A percentile compares a stretch with the other conserved stretches of the same genome.
phyloP scores from a whole-genome alignment of 208 protist species.

The Polymyxa betae region DNA sequence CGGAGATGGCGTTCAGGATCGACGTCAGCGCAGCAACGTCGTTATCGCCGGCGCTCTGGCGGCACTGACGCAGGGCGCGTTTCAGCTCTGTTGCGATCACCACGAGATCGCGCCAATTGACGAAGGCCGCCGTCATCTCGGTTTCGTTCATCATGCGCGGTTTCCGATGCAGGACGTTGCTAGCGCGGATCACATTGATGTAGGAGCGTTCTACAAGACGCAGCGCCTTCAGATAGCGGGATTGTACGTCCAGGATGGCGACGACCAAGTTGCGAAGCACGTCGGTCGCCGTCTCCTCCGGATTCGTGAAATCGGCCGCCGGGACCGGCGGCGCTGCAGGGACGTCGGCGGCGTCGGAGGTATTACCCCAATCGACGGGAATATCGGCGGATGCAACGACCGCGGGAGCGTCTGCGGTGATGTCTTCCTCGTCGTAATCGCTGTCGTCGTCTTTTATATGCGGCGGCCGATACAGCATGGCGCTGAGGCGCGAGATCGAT shows the following conservation, averaged over 20 bases:
- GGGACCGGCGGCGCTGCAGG: not conserved
- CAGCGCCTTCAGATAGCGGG: not conserved
- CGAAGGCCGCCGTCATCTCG: conserved; percentile 9
- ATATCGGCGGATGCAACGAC: no score
- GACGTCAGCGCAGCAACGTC: not conserved
- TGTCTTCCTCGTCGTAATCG: not conserved
- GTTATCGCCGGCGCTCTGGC: not conserved
- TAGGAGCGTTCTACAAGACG: not conserved
- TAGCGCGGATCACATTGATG: not conserved
- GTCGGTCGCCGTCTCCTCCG: not conserved
- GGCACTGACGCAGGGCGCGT: not conserved
- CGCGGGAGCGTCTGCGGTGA: not conserved
- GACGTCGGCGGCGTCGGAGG: not conserved
- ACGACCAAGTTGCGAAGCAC: not conserved
- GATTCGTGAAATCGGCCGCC: not conserved
- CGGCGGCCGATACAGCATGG: not conserved
- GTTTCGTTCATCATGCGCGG: conserved; percentile 13
- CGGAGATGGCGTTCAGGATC: not conserved
- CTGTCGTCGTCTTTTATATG: not conserved
- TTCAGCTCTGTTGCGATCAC: not conserved
- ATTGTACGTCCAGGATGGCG: conserved; percentile 5
- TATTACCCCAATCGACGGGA: not conserved
- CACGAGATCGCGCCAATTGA: conserved; percentile 27
- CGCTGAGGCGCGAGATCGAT: not conserved
- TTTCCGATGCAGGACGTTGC: not conserved